Evolutionary conservation across 179 eudicot species (phyloP), one percentile per base, ranked within the genome.

Genomic region (Pouteria campechiana): DNA sequence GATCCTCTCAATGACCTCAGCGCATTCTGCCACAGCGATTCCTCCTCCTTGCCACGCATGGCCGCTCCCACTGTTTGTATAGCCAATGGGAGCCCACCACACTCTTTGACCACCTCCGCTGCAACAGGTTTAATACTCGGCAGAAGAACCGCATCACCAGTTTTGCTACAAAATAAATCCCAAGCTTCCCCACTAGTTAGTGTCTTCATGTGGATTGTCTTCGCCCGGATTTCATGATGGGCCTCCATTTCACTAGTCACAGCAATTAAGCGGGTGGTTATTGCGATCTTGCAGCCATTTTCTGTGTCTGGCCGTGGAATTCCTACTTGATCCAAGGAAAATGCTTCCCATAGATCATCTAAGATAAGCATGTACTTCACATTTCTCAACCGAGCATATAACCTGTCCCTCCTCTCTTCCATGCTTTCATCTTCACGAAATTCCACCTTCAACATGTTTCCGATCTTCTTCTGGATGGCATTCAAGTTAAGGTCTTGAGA

Each of bases 321-420:
- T 12, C 82, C 82, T 8, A 75, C 60, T 50, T 71, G 68, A 15
- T 64, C 54, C 4, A 65, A 40, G 1, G 66, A 47, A 18, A 68
- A 59, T 17, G 50, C 52, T 21, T 72, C 57, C 68, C 65, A 68
- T 57, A 76, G 34, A 0, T 75, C 71, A 59, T 76, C 83, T 32
- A 76, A 38, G 29, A 75, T 60, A 19, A 75, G 46, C 31, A 71
- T 32, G 42, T 64, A 75, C 27, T 42, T 68, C 23, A 47, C 54
- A 14, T 44, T 58, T 28, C 51, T 25, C 36, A 75, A 15, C 31
- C 34, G 58, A 36, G 37, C 53, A 35, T 57, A 37, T 52, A 75
- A n/a, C 4, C 33, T 34, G 11, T 48, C 37, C 50, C 44, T 52
- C 1, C 17, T 50, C n/a, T n/a, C 64, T 37, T 53, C 20, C 27